Evolutionary conservation across 306 rosid genomes (phyloP).

Genomic region (Gastrolobium bilobum): DNA sequence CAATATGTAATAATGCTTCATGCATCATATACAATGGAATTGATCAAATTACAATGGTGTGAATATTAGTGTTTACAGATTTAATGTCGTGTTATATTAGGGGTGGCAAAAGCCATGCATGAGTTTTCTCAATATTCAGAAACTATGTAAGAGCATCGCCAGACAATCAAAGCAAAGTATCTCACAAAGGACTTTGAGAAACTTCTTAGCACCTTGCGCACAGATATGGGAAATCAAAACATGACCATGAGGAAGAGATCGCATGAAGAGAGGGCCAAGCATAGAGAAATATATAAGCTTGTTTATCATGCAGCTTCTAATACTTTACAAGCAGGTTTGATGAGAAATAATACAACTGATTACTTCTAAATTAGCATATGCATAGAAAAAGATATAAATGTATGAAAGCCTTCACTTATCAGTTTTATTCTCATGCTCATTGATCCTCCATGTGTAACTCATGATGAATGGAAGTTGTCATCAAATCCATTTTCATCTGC

Average conservation of each 20-base stretch:
- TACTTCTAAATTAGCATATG: neutral
- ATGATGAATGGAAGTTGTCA: neutral
- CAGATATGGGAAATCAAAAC: too few relatives aligned
- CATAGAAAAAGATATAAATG: neutral
- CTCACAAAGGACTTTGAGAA: too few relatives aligned
- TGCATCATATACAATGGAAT: too few relatives aligned
- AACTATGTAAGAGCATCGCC: too few relatives aligned
- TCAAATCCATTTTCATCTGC: neutral
- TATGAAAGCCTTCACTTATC: neutral
- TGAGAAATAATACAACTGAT: neutral
- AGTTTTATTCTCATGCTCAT: neutral
- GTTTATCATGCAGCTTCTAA: slow-evolving; percentile 65
- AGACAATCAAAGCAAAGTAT: too few relatives aligned
- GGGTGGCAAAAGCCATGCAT: too few relatives aligned
- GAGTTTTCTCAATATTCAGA: too few relatives aligned
- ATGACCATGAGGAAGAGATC: slow-evolving; percentile 56
- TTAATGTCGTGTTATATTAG: too few relatives aligned
- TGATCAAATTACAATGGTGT: too few relatives aligned
- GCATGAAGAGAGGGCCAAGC: slow-evolving; percentile 68
- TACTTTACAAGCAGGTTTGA: slow-evolving; percentile 64
- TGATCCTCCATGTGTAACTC: neutral
- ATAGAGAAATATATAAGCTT: slow-evolving; percentile 63
- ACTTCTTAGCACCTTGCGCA: too few relatives aligned
- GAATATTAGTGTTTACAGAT: too few relatives aligned
- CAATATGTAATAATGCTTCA: too few relatives aligned